Conservation (phyloP, 495 filamentous ascomycete species). For the Letharia columbiana region DNA sequence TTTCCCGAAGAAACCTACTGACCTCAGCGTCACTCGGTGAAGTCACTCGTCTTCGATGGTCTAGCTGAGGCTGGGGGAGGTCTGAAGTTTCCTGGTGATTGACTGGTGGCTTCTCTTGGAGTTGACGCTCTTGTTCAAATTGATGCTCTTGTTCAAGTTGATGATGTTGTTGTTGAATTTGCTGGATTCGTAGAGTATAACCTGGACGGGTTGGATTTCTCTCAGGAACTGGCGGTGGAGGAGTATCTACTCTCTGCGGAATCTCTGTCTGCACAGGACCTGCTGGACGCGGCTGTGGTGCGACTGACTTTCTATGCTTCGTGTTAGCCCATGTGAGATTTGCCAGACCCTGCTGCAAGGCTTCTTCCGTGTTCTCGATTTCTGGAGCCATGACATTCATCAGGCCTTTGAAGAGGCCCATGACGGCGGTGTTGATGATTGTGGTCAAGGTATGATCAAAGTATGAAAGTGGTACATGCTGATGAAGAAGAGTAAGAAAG, state of each 20-base stretch:
- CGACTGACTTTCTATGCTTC: background rate
- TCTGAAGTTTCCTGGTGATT: background rate
- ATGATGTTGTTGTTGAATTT: background rate
- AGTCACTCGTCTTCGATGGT: background rate
- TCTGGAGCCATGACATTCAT: background rate
- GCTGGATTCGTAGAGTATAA: background rate
- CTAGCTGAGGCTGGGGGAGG: background rate
- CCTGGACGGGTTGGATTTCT: background rate
- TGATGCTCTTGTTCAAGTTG: background rate
- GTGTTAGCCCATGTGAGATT: background rate
- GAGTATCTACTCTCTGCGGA: background rate
- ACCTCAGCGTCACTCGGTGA: background rate
- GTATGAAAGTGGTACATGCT: background rate
- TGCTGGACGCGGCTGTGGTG: background rate
- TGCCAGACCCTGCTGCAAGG: background rate
- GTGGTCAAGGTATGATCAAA: background rate
- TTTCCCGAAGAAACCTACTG: background rate
- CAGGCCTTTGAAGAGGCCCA: background rate
- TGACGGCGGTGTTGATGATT: background rate
- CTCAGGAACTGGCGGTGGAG: background rate
- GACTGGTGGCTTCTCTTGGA: background rate
- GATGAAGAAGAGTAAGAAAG: background rate
- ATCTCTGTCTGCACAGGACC: background rate
- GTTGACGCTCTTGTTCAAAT: background rate
- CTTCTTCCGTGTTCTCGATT: background rate